Base-by-base conservation (phyloP, 2,329 filamentous ascomycete species). In the Trichoderma endophyticum region DNA sequence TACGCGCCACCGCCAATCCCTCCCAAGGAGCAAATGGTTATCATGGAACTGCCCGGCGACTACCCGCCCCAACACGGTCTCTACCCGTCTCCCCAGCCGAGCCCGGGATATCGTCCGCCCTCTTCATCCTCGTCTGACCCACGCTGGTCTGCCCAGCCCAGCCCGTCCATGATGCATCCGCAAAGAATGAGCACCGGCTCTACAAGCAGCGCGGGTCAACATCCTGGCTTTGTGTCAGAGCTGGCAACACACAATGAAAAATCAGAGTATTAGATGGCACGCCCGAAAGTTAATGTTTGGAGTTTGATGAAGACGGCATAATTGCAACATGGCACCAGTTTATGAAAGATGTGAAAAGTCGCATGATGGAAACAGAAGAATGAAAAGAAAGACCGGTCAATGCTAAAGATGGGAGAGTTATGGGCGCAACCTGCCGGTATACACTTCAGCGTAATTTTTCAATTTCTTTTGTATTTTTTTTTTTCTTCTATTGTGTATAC, bases 11-110 rank as follows among this genome's bases (percentile, higher is more conserved):
- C 80, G 65, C 75, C 78, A 15, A 34, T 76, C 3, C 77, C 77
- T 0, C 76, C 75, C 18, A 77, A 79, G 67, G 74, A 75, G 54
- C 77, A 79, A 39, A 56, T 71, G n/a, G 73, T 75, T 11, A 72
- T 79, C 48, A 80, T 82, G 72, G 86, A 87, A 72, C 81, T 88
- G 9, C 82, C 85, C 0, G 87, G 86, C 26, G 87, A 89, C 75
- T 84, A 83, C 74, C 80, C 86, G 59, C 77, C 82, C 0, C 67
- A 70, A 12, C 39, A 43, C 7, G 75, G 71, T 12, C 63, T 74
- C 15, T 66, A 75, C 4, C 76, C 75, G 3, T 72, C 75, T 14
- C 79, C 75, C 28, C 71, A 79, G 30, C 75, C 76, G 1, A 73
- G 75, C 66, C 73, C 76, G 0, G 74, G 70, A 36, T 73, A 21